Evolutionary conservation across 2,329 filamentous ascomycete genomes (phyloP).

Genomic region (Monosporascus sp.): DNA sequence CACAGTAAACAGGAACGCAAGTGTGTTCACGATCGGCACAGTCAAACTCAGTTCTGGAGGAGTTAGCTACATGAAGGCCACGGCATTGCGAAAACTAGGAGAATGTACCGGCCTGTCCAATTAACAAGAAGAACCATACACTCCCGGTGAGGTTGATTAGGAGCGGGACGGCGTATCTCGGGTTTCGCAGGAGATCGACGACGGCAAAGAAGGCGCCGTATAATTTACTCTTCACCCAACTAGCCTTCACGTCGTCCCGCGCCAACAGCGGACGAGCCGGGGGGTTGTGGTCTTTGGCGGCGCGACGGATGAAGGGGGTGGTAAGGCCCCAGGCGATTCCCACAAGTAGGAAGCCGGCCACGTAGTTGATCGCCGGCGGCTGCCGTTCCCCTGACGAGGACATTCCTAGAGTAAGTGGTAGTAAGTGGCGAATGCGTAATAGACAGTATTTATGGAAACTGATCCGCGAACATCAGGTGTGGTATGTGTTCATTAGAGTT

Average conservation of each 20-base stretch:
- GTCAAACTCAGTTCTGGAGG: slow-evolving; percentile 77
- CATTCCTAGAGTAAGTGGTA: not conserved
- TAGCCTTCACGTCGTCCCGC: slow-evolving; percentile 43
- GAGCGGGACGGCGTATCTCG: slow-evolving; percentile 78
- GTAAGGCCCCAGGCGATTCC: slow-evolving; percentile 91
- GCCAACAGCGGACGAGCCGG: slow-evolving; percentile 51
- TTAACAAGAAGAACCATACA: slow-evolving; percentile 93
- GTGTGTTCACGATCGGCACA: slow-evolving; percentile 88
- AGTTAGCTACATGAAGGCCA: slow-evolving; percentile 6
- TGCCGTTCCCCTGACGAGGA: slow-evolving; percentile 14
- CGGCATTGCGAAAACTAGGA: slow-evolving; percentile 1
- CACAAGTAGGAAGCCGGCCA: slow-evolving; percentile 84
- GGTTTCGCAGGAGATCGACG: slow-evolving; percentile 71
- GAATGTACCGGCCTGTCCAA: slow-evolving; percentile 77
- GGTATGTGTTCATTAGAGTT: no score
- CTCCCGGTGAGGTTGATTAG: slow-evolving; percentile 87
- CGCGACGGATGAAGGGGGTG: slow-evolving; percentile 84
- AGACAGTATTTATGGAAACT: no score
- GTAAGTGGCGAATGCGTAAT: not conserved
- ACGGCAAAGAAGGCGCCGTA: slow-evolving; percentile 68
- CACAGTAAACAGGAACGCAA: slow-evolving; percentile 95
- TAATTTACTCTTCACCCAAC: slow-evolving; percentile 57
- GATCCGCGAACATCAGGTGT: no score
- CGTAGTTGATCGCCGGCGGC: slow-evolving; percentile 68
- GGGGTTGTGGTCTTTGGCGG: slow-evolving; percentile 69